Evolutionary conservation across 192 early-diverging fungal species (phyloP), one percentile per base, ranked within the genome.

Genomic region (Coemansia nantahalensis): DNA sequence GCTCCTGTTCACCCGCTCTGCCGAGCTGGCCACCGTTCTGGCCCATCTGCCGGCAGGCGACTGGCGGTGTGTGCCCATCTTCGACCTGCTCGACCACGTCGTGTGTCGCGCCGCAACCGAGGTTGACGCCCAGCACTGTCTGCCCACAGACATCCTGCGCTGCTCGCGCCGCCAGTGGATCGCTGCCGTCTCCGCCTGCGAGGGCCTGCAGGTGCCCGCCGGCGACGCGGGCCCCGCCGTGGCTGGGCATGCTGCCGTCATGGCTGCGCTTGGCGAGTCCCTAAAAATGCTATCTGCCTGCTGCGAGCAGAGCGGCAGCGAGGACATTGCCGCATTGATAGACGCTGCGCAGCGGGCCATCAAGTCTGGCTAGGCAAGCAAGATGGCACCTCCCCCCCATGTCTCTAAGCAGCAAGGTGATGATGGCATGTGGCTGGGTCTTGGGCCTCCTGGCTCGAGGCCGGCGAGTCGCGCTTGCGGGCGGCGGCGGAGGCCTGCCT

Each of bases 71-170:
- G 5, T 62, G 16, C 44, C 39, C 0, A 8, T 32, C 5, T 15
- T 39, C 0, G 67, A 70, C 18, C 18, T 70, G 40, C 36, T 53
- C 3, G 50, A 43, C 28, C 59, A 62, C 34, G 18, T 49, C 13
- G 40, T 59, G 11, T 70, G 54, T 15, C 59, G 67, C 2, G 9
- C 59, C 5, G 67, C 51, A 8, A 59, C 67, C 2, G 59, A 62
- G 42, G 34, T 15, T 12, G 2, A 7, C 1, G 26, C 45, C 16
- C 24, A 22, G 4, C 37, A 6, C 13, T 22, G 11, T 17, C 7
- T 68, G 58, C 65, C 65, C n/a, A 39, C 41, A 22, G 13, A 3
- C 0, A 12, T 56, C 4, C 43, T 64, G 22, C 54, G 54, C 1
- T 64, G 62, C 38, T 32, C 52, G 16, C 39, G 38, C 33, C 35